Percentiles rank a stretch among this genome's conserved stretches.
Evolutionary conservation across 116 monocot genomes (phyloP).

Genomic region (Papilionanthe hybrid): DNA sequence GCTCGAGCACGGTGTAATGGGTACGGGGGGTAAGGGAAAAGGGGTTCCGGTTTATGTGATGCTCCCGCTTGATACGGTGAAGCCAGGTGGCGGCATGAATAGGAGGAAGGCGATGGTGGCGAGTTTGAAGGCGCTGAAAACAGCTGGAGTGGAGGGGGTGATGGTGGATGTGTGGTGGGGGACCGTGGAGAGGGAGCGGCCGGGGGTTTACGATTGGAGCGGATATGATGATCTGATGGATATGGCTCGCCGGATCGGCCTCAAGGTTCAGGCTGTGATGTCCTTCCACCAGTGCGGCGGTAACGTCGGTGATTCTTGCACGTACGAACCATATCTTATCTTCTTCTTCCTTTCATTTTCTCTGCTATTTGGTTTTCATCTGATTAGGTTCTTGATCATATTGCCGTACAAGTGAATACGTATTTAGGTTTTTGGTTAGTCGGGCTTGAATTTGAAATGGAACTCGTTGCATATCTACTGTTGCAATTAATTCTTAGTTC

Average conservation of each 20-base stretch:
- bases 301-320: slow-evolving; percentile 85
- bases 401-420: too few relatives aligned
- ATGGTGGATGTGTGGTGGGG: slow-evolving; percentile 99
- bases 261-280: slow-evolving; percentile 97
- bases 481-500: neutral
- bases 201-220: slow-evolving; percentile 65
- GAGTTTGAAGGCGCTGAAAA: slow-evolving; percentile 74
- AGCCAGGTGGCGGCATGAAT: slow-evolving; percentile 40
- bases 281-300: slow-evolving; percentile 97
- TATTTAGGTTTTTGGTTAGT: too few relatives aligned
- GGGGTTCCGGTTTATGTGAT: slow-evolving; percentile 95
- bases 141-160: slow-evolving; percentile 84
- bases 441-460: neutral
- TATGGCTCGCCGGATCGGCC: slow-evolving; percentile 46
- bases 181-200: slow-evolving; percentile 62
- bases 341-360: neutral
- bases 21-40: neutral
- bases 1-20: slow-evolving; percentile 10
- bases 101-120: slow-evolving; percentile 76
- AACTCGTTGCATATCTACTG: neutral
- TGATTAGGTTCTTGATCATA: neutral
- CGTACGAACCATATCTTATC: slow-evolving; percentile 32
- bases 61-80: slow-evolving; percentile 83
- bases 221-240: slow-evolving; percentile 76
- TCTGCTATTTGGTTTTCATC: neutral